These are phyloP conservation scores for Leishmania arabica DNA, from an alignment of 208 protist genomes.

Conservation along the genomic window DNA sequence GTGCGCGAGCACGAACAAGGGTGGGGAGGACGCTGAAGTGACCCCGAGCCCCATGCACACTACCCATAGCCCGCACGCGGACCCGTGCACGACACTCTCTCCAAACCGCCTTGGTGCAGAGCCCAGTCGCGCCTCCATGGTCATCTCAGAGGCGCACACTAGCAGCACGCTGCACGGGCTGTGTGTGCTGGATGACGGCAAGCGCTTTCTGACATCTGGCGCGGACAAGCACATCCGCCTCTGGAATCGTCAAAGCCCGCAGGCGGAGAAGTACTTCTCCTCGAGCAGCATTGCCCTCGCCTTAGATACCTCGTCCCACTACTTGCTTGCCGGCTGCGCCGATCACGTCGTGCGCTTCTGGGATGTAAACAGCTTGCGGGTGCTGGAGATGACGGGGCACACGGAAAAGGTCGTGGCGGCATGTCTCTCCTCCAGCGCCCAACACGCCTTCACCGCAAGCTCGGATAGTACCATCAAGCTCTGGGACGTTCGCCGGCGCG, in stretches of 20 bases:
- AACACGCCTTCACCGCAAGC: constrained; percentile 66
- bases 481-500: constrained; percentile 59
- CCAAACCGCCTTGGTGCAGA: neutral
- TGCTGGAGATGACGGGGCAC: constrained; percentile 65
- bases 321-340: constrained; percentile 64
- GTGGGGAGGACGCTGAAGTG: neutral
- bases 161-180: constrained; percentile 43
- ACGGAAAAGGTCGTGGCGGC: constrained; percentile 68
- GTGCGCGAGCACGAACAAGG: neutral
- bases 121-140: constrained; percentile 28
- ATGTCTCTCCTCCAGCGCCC: constrained; percentile 55
- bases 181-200: constrained; percentile 41
- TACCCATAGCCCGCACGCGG: neutral
- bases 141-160: constrained; percentile 44
- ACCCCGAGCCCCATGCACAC: neutral
- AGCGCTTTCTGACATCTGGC: constrained; percentile 48
- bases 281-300: constrained; percentile 51
- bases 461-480: constrained; percentile 73
- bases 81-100: constrained; percentile 12
- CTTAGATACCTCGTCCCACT: constrained; percentile 52
- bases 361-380: constrained; percentile 56
- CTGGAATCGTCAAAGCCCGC: constrained; percentile 39
- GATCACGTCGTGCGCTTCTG: constrained; percentile 71
- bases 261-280: constrained; percentile 37
- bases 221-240: constrained; percentile 57